phyloP scores from a whole-genome alignment of 2,329 filamentous ascomycete species.

The Neofusicoccum sp. region DNA sequence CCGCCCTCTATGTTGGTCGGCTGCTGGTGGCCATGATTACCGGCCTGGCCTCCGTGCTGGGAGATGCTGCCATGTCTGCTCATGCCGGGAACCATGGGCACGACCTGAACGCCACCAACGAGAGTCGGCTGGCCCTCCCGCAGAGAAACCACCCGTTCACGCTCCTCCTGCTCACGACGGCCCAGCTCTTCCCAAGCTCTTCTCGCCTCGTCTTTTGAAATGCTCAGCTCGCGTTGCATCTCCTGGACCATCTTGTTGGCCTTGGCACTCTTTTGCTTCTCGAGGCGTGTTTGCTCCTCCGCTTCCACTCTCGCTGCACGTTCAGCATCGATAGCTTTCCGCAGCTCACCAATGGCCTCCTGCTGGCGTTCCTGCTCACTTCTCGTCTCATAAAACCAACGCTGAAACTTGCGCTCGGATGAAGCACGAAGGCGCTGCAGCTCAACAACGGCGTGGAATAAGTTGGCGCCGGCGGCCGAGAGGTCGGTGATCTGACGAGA shows the following conservation, averaged over 20 bases:
- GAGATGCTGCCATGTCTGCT: slow-evolving; percentile 53
- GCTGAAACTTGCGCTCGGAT: slow-evolving; percentile 95
- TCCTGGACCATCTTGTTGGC: slow-evolving; percentile 79
- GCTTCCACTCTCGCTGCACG: slow-evolving; percentile 67
- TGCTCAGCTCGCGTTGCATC: slow-evolving; percentile 88
- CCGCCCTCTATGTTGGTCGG: slow-evolving; percentile 32
- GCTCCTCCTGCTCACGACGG: slow-evolving; percentile 86
- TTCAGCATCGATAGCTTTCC: slow-evolving; percentile 72
- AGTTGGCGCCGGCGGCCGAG: slow-evolving; percentile 93
- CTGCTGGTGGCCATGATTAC: slow-evolving; percentile 6
- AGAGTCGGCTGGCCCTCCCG: slow-evolving; percentile 84
- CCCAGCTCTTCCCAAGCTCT: slow-evolving; percentile 97
- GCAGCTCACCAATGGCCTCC: slow-evolving; percentile 79
- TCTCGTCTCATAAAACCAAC: slow-evolving; percentile 96
- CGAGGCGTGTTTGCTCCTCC: slow-evolving; percentile 62
- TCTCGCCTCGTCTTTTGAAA: slow-evolving; percentile 93
- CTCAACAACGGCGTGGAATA: slow-evolving; percentile 97
- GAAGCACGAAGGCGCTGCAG: slow-evolving; percentile 89
- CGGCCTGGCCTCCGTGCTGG: slow-evolving; percentile 32
- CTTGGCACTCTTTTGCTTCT: slow-evolving; percentile 66
- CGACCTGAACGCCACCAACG: slow-evolving; percentile 90
- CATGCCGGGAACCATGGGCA: slow-evolving; percentile 79
- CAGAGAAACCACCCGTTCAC: slow-evolving; percentile 80
- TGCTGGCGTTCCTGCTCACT: slow-evolving; percentile 81
- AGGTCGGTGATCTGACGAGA: slow-evolving; percentile 93